Base-by-base conservation (phyloP, 495 filamentous ascomycete genomes). In the Aspergillus haitiensis region DNA sequence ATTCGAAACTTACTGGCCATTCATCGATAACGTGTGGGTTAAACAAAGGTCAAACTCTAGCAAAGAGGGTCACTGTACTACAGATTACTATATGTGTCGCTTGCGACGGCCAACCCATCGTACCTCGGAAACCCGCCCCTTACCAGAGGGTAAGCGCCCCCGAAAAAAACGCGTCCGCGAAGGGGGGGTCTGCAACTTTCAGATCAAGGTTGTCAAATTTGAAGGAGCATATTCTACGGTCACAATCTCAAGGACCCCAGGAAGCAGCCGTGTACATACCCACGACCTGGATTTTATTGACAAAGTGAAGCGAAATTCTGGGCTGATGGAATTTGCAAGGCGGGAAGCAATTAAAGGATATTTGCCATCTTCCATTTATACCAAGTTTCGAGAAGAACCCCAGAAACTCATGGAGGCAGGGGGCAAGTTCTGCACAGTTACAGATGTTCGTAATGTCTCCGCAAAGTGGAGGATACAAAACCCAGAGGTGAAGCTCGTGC, bases 1-100 rank as follows among this genome's bases (percentile, higher is more conserved):
- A 37, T 81, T 81, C 48, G 78, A 82, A 53, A 78, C 73, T 12
- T 81, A 82, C 60, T 82, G 79, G 79, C 80, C 79, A 3, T 82
- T 80, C 49, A 77, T 82, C 32, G 79, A 81, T 53, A 82, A 82
- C 64, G 77, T 81, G 13, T 82, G 78, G 79, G 76, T 81, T 4
- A 78, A 80, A 49, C 79, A 82, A 53, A 76, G 78, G 56, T 76
- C 78, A 12, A 77, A 79, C 52, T 72, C 78, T 6, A 80, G 78
- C 63, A 79, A 77, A 60, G 78, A 77, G 54, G 78, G 78, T 11
- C 75, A 76, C 52, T 78, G 73, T 55, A 78, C 73, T 3, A 81
- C 79, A 7, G 79, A 82, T 52, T 82, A 81, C 59, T 82, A 81
- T 39, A 78, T 78, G 72, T 82, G 79, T 60, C 76, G 79, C 35